Conservation (phyloP, 2,329 filamentous ascomycete species). For the Nothophaeocryptopus gaeumannii region DNA sequence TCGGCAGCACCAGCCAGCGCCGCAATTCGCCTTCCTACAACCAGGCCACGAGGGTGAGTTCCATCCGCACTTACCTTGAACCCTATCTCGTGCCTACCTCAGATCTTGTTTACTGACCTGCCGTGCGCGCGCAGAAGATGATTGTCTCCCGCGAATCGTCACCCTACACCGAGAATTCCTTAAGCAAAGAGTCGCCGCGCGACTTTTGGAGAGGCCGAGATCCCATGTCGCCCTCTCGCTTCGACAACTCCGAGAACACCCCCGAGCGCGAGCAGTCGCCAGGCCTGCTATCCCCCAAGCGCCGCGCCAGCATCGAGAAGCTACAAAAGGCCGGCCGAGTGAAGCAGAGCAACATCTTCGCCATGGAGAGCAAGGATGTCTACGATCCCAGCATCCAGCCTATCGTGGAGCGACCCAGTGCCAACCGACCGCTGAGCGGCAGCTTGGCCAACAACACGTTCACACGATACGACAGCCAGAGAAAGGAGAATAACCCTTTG, state of each 20-base stretch:
- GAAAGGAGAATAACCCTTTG: constrained; percentile 38
- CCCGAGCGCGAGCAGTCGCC: constrained; percentile 56
- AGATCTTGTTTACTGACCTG: constrained; percentile 21
- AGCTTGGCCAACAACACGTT: constrained; percentile 70
- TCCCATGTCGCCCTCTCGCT: constrained; percentile 63
- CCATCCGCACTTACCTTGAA: constrained; percentile 1
- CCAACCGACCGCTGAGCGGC: constrained; percentile 53
- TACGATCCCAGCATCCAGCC: constrained; percentile 81
- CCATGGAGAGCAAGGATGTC: constrained; percentile 84
- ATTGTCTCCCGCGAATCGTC: constrained; percentile 72
- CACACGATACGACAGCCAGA: constrained; percentile 54
- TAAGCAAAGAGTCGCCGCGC: constrained; percentile 61
- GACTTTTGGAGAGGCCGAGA: constrained; percentile 84
- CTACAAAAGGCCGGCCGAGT: constrained; percentile 92
- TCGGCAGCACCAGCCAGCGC: constrained; percentile 79
- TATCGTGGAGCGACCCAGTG: constrained; percentile 76
- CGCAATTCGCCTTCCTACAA: constrained; percentile 92
- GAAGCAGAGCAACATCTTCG: constrained; percentile 97
- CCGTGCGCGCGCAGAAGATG: constrained; percentile 56
- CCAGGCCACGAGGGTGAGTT: constrained; percentile 64
- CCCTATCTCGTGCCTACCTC: not conserved
- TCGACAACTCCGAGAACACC: constrained; percentile 66
- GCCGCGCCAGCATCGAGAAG: constrained; percentile 90
- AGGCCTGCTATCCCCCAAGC: constrained; percentile 58
- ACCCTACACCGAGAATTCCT: constrained; percentile 54